A percentile compares a stretch with the other conserved stretches of the same genome.
phyloP scores from a whole-genome alignment of 768 basidiomycete species.

The Hemileccinum impolitum region DNA sequence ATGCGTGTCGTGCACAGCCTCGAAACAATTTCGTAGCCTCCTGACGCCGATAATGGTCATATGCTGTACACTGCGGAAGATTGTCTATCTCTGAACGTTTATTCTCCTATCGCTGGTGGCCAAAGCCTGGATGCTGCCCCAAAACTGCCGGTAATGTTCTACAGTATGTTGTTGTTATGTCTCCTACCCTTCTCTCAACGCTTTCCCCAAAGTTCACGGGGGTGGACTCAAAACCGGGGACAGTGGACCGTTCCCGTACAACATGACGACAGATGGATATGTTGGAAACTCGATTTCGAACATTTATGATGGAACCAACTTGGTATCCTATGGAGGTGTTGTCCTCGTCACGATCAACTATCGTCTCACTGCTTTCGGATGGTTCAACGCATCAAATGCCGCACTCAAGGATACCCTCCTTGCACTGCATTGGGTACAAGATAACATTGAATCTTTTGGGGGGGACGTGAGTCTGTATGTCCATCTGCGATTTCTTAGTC shows the following conservation, averaged over 20 bases:
- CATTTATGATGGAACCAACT: conserved; percentile 22
- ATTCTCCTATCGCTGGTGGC: conserved; percentile 7
- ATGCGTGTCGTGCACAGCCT: not conserved
- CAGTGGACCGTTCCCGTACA: conserved; percentile 18
- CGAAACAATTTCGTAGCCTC: conserved; percentile 3
- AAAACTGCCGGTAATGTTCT: conserved; percentile 23
- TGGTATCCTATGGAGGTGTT: conserved; percentile 24
- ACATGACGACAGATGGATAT: conserved; percentile 19
- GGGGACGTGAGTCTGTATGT: conserved; percentile 26
- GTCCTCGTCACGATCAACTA: conserved; percentile 25
- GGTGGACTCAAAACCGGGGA: conserved; percentile 16
- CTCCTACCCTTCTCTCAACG: not conserved
- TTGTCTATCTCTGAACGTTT: conserved; percentile 21
- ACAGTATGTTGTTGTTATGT: not conserved
- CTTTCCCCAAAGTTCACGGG: conserved; percentile 14
- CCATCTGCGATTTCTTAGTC: not conserved
- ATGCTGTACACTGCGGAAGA: conserved; percentile 10
- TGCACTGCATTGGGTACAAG: conserved; percentile 37
- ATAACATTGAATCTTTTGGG: conserved; percentile 35
- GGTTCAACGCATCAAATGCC: conserved; percentile 24
- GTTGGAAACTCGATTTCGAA: conserved; percentile 18
- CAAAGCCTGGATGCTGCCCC: not conserved
- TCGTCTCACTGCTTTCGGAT: conserved; percentile 19
- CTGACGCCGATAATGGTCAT: conserved; percentile 13
- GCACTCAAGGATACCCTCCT: conserved; percentile 30